Evolutionary conservation across 345 rosid species (phyloP), one percentile per base, ranked within the genome.

Genomic region (Acer negundo): DNA sequence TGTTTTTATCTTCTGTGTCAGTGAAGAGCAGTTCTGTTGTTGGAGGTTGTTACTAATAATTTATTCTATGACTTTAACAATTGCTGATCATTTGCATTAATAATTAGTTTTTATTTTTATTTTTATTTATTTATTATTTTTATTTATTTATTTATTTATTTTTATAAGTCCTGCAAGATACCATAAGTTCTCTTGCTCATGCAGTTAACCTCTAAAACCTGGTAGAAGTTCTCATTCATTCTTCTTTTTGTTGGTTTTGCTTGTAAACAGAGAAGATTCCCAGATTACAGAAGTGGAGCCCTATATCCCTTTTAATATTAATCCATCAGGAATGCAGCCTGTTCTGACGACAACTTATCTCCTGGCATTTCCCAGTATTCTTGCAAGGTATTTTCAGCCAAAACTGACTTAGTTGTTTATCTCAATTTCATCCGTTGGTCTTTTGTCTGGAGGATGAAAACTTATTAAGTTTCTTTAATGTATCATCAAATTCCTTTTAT

Each of bases 251-350:
- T 72, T 85, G 17, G 23, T 56, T 74, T 80, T 84, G 69, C 31
- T 79, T 63, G 72, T 78, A 80, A 70, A 73, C 97, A 95, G 99
- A 82, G 94, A 89, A 67, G 96, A 86, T 76, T 93, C 98, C 67
- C 98, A 93, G 22, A 80, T 95, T 55, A 93, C 97, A 1, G 99
- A 93, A 82, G 98, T 95, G 78, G 97, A 95, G 82, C 99, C 97
- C 17, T 92, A 95, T 79, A 92, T 95, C 66, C 98, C 98, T 61
- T 95, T 95, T 68, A 95, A 93, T 67, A 95, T 95, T 67, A 95
- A 95, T 82, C 99, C 98, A 77, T 87, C 98, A 12, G 99, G 98
- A 84, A 95, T 93, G 99, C 99, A 93, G 82, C 98, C 98, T 78
- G 88, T 95, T 80, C 97, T 95, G 74, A 92, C 98, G 56, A 89